Evolutionary conservation across 768 basidiomycete genomes (phyloP).

Genomic region (Tylopilus sp.): DNA sequence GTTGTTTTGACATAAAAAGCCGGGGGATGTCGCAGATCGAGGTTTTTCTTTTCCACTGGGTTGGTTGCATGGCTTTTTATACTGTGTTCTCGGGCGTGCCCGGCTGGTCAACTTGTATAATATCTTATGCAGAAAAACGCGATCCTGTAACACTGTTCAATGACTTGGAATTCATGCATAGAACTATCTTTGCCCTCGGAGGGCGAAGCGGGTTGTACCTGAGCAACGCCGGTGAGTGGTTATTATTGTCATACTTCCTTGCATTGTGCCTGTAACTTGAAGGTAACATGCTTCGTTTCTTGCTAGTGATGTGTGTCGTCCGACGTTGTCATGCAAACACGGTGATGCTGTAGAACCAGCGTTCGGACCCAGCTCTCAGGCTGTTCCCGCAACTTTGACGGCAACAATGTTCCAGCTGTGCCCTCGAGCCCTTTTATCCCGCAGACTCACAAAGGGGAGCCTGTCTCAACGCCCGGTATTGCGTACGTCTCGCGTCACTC

Average conservation of each 20-base stretch:
- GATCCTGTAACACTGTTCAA: constrained; percentile 8
- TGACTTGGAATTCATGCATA: no score
- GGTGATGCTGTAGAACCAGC: no score
- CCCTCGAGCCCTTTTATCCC: no score
- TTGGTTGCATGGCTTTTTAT: constrained; percentile 5
- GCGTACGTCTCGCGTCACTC: no score
- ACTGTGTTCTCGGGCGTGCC: constrained; percentile 3
- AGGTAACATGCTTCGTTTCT: neutral
- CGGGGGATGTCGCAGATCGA: neutral
- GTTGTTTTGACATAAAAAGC: constrained; percentile 4
- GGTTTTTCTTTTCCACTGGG: constrained; percentile 13
- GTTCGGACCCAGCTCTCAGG: no score
- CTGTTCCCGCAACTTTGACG: no score
- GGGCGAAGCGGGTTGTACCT: neutral
- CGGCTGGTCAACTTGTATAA: constrained; percentile 13
- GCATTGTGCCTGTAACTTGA: neutral
- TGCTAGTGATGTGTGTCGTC: no score
- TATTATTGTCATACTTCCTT: neutral
- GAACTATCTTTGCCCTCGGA: neutral
- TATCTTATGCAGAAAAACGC: constrained; percentile 1
- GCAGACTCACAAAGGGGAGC: no score
- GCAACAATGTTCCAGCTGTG: no score
- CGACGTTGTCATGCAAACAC: no score
- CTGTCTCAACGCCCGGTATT: no score
- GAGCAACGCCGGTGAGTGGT: neutral